Conservation (phyloP, 352 stramenopile genomes). For the Phytopythium kandeliae region DNA sequence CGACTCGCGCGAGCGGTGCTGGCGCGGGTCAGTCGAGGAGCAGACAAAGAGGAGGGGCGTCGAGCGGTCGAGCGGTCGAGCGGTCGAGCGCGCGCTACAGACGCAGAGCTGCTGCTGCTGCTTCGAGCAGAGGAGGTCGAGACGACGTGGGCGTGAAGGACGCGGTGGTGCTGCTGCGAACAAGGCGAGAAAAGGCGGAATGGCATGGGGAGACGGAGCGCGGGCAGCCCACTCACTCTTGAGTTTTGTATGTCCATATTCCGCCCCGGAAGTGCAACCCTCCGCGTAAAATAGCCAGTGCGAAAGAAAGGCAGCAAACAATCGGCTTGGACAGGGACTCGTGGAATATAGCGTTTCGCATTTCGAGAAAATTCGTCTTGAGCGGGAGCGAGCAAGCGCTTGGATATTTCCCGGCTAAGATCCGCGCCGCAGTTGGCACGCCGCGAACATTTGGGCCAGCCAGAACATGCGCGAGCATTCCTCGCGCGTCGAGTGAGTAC, state of each 20-base stretch:
- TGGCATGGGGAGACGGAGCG: not conserved
- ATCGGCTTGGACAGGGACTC: not conserved
- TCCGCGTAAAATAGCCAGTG: conserved; percentile 3
- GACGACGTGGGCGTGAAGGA: not conserved
- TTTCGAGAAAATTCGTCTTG: not conserved
- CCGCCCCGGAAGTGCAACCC: conserved; percentile 2
- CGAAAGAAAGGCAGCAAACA: not conserved
- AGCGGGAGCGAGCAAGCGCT: not conserved
- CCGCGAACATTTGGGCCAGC: not conserved
- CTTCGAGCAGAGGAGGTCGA: not conserved
- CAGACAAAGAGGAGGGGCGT: not conserved
- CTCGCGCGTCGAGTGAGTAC: no score
- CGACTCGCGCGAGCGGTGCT: not conserved
- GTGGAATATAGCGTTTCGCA: no score
- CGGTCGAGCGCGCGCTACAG: not conserved
- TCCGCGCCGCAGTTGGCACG: not conserved
- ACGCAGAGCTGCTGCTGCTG: not conserved
- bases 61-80: no score
- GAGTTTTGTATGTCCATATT: not conserved
- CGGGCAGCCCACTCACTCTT: not conserved
- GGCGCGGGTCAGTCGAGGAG: not conserved
- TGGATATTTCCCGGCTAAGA: conserved; percentile 1
- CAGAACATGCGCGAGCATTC: no score
- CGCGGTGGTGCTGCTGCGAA: not conserved
- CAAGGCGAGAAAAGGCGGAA: not conserved